A percentile compares a stretch with the other conserved stretches of the same genome.
Conservation (phyloP, 371 early-diverging fungal genomes). For the Synchytrium microbalum region DNA sequence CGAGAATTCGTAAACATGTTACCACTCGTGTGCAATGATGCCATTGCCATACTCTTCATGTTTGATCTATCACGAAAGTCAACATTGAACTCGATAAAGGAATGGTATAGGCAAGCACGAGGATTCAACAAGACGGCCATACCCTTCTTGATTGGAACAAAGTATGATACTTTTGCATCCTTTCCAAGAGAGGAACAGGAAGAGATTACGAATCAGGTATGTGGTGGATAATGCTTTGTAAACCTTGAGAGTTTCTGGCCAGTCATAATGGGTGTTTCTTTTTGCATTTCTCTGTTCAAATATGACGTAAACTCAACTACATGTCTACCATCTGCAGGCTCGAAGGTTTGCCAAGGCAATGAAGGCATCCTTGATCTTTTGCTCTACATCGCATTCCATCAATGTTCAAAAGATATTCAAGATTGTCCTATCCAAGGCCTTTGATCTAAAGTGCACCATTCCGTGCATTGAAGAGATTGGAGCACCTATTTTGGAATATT, state of each 20-base stretch:
- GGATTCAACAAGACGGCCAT: conserved; percentile 93
- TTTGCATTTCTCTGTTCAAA: conserved; percentile 9
- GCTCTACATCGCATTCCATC: conserved; percentile 85
- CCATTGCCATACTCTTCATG: conserved; percentile 90
- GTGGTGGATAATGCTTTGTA: background rate
- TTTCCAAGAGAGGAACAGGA: conserved; percentile 79
- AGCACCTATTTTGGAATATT: conserved; percentile 83
- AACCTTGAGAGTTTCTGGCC: background rate
- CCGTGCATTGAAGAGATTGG: conserved; percentile 85
- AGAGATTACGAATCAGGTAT: conserved; percentile 83
- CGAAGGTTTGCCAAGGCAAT: conserved; percentile 85
- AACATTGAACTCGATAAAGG: conserved; percentile 86
- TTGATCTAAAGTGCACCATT: conserved; percentile 87
- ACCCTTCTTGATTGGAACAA: conserved; percentile 93
- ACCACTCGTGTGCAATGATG: conserved; percentile 92
- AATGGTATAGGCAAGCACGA: conserved; percentile 94
- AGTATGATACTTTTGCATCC: conserved; percentile 87
- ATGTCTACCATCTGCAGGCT: conserved; percentile 42
- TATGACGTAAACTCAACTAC: background rate
- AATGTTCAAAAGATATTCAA: conserved; percentile 97
- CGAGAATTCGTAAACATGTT: conserved; percentile 96
- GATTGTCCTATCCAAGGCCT: conserved; percentile 87
- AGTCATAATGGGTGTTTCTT: too few species aligned
- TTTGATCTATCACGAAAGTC: conserved; percentile 90
- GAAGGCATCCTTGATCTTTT: conserved; percentile 90